Conservation (phyloP, 768 basidiomycete species). For the Lactarius evosmus region DNA sequence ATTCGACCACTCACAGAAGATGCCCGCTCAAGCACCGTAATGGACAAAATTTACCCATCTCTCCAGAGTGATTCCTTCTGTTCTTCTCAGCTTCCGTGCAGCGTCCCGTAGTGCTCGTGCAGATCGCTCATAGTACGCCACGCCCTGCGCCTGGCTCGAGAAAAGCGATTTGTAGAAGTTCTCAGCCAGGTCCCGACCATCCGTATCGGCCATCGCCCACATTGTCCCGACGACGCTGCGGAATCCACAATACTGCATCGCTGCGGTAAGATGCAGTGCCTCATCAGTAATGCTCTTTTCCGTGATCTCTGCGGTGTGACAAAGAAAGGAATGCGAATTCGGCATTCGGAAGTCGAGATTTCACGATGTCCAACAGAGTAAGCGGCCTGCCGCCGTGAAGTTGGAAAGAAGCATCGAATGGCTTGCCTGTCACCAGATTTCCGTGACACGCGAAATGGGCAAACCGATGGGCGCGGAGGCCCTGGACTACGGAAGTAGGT, state of each 20-base stretch:
- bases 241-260: slow-evolving; percentile 25
- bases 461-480: background rate
- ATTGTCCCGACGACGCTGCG: background rate
- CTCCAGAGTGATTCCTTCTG: slow-evolving; percentile 3
- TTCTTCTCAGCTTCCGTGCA: slow-evolving; percentile 10
- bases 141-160: no score
- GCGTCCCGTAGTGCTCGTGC: slow-evolving; percentile 9
- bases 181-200: slow-evolving; percentile 19
- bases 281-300: slow-evolving; percentile 12
- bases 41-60: slow-evolving; percentile 25
- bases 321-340: slow-evolving; percentile 20
- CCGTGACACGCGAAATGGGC: slow-evolving; percentile 18
- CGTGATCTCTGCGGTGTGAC: slow-evolving; percentile 4
- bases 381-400: background rate
- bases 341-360: background rate
- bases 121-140: slow-evolving; percentile 1
- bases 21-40: slow-evolving; percentile 10
- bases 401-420: slow-evolving; percentile 2
- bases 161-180: slow-evolving; percentile 14
- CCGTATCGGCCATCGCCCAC: slow-evolving; percentile 25
- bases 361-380: slow-evolving; percentile 8
- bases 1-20: background rate
- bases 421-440: background rate
- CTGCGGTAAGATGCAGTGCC: slow-evolving; percentile 21
- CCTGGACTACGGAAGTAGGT: background rate